Conservation (phyloP, 257 asterid species). For the Solanum commersonii region DNA sequence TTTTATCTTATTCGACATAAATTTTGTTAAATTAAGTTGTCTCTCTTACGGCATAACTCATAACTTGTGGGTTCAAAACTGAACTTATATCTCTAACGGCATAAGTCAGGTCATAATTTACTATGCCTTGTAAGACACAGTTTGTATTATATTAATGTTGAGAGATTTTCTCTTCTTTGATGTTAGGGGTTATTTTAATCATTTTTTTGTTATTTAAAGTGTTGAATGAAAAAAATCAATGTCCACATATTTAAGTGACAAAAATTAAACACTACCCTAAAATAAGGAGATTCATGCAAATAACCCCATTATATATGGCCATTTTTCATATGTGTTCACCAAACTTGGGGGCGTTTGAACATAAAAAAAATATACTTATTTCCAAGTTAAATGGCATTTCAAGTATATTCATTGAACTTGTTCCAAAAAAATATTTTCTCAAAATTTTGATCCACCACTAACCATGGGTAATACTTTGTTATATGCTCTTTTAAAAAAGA, state of each 20-base stretch:
- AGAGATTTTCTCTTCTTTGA: neutral
- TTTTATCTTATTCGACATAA: neutral
- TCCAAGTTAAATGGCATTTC: neutral
- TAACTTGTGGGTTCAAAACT: neutral
- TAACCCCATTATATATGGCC: neutral
- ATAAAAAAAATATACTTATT: neutral
- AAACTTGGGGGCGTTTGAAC: neutral
- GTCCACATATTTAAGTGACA: neutral
- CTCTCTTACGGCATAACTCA: too few relatives aligned
- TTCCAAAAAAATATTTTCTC: too few relatives aligned
- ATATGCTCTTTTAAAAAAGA: neutral
- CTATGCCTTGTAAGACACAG: neutral
- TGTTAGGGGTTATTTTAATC: too few relatives aligned
- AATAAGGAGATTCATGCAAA: neutral
- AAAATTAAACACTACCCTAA: neutral
- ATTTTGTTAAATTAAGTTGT: too few relatives aligned
- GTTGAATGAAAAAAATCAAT: neutral
- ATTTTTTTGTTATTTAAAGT: too few relatives aligned
- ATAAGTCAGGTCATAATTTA: too few relatives aligned
- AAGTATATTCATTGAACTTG: neutral
- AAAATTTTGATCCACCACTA: neutral
- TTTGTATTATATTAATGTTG: neutral
- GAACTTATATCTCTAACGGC: neutral
- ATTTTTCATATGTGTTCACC: neutral
- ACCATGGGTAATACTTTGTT: neutral